Evolutionary conservation across 106 monocot species (phyloP), one percentile per base, ranked within the genome.

Genomic region (Amphibolis antarctica): DNA sequence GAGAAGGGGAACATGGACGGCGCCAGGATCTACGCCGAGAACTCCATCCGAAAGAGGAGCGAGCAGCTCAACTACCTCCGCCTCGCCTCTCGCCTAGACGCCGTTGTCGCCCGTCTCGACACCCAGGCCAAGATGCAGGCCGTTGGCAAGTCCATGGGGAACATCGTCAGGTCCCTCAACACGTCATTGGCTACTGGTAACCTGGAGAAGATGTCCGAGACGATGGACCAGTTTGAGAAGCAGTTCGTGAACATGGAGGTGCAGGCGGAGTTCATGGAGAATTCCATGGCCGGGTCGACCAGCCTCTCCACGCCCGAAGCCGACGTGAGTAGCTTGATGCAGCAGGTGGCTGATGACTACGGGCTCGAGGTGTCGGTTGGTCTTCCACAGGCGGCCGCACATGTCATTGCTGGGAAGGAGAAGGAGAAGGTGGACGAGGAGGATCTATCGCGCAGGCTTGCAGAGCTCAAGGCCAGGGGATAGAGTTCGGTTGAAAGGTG

Each of bases 191-290:
- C 36, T 4, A 4, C 36, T 36, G 36, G 36, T 2, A 65, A 65
- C 52, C 54, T 72, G 10, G 64, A 72, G 64, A 72, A 65, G 64
- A 72, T 72, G 72, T 72, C 53, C 31, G 63, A 71, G 71, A 64
- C 63, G 12, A 71, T 71, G 72, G 72, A 72, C 23, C 44, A 56
- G 28, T 72, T 72, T 27, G 72, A 72, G 65, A 64, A 47, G 55
- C 72, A 72, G 64, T 72, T 72, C 10, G 59, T 74, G 22, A 74
- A 74, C 36, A 74, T 74, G 73, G 73, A 66, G 58, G 73, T 74
- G 21, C 73, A 74, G 66, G 56, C 66, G 9, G 66, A 74, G 73
- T 74, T 74, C 31, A 74, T 74, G 73, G 73, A 66, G 73, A 74
- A 49, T 9, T 65, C 73, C 30, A 74, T 74, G 73, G 66, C 59